Evolutionary conservation across 1,139 yeast genomes (phyloP), one percentile per base, ranked within the genome.

Genomic region (Hansenula anomala): DNA sequence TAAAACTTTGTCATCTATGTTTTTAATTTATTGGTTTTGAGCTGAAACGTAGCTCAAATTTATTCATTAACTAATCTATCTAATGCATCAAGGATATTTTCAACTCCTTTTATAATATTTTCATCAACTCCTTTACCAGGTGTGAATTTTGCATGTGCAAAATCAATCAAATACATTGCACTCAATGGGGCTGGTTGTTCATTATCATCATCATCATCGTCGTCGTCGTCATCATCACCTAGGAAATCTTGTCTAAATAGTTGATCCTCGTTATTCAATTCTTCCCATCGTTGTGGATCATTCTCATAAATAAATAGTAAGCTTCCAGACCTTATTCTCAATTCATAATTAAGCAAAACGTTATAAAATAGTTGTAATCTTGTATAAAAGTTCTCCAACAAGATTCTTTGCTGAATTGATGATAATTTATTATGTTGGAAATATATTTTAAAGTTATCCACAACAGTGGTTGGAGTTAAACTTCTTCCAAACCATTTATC

Each of bases 61-160:
- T 8, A 15, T 31, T 16, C 23, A 10, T 36, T 3, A 27, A 16
- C 9, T 28, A 32, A 17, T 24, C 24, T 12, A 24, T 63, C 67
- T 43, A 80, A 71, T 2, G 73, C 56, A 1, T 48, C 50, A 3
- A 82, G 63, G 34, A 87, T 59, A 48, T 73, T 80, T 48, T 80
- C 81, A 2, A 88, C 61, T 0, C 96, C 97, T 22, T 61, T 63
- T 4, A 88, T 57, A 5, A 82, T 63, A 53, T 84, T 83, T 36
- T 78, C 83, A 57, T 89, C 96, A 23, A 74, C 73, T 0, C 95
- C 95, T 40, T 71, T 47, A 0, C 84, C 86, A 0, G 79, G 75
- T 0, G 75, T 71, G 44, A 74, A 64, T 47, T 67, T 73, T 0
- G 97, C 77, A 58, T 90, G 97, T 1, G 97, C 97, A 68, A 92